Conservation (phyloP, 1,284 basidiomycete genomes). For the Earliella scabrosa region DNA sequence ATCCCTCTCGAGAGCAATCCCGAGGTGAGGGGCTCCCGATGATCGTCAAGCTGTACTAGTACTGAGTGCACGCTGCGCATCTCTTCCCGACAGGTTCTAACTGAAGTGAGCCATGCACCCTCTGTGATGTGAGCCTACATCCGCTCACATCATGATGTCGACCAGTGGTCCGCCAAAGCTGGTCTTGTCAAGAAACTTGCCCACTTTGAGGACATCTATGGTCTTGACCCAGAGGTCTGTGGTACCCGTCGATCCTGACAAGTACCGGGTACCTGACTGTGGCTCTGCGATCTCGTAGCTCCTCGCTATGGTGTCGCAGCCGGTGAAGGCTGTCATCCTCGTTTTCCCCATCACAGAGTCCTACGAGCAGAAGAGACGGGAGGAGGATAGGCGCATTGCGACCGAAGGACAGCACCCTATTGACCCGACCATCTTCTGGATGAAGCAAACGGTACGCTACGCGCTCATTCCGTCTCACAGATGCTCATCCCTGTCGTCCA, state of each 20-base stretch:
- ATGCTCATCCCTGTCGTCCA: not conserved
- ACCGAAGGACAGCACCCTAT: conserved; percentile 52
- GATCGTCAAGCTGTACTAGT: too few relatives aligned
- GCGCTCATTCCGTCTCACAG: too few relatives aligned
- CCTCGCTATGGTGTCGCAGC: conserved; percentile 67
- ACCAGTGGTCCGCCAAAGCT: conserved; percentile 79
- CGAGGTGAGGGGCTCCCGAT: too few relatives aligned
- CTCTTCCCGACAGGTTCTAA: conserved; percentile 15
- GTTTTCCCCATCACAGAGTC: conserved; percentile 75
- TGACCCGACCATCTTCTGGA: conserved; percentile 70
- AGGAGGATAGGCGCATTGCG: conserved; percentile 59
- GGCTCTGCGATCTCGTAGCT: conserved; percentile 48
- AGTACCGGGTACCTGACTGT: not conserved
- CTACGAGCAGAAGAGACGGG: conserved; percentile 53
- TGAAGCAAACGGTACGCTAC: conserved; percentile 74
- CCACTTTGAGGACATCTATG: conserved; percentile 82
- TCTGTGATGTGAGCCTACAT: not conserved
- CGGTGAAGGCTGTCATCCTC: conserved; percentile 81
- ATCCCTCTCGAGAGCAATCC: conserved; percentile 25
- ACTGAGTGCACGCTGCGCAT: not conserved
- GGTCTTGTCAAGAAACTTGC: conserved; percentile 65
- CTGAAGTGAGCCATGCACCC: conserved; percentile 3
- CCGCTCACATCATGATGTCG: not conserved
- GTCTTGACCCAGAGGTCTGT: conserved; percentile 72
- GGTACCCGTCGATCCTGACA: not conserved